A percentile compares a stretch with the other conserved stretches of the same genome.
Conservation (phyloP, 176 grass and related monocot genomes). For the Chrysopogon serrulatus region DNA sequence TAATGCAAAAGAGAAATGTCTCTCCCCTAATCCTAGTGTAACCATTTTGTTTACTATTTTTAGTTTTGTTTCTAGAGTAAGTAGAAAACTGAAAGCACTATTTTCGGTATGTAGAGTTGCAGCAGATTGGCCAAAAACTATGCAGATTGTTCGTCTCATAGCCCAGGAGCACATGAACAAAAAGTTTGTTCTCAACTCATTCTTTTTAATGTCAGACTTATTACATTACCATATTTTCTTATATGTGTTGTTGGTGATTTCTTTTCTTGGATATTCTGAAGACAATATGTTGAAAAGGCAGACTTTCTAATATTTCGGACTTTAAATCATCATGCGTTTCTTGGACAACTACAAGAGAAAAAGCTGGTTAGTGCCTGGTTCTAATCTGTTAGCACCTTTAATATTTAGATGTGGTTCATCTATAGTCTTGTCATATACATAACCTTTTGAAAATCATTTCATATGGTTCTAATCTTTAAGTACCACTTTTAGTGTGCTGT, state of each 20-base stretch:
- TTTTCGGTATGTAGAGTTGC: constrained; percentile 55
- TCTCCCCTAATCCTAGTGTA: background rate
- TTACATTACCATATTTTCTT: background rate
- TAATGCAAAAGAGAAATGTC: background rate
- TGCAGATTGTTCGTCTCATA: constrained; percentile 96
- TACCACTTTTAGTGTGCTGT: constrained; percentile 64
- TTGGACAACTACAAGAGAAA: constrained; percentile 90
- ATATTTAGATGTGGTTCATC: background rate
- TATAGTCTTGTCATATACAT: background rate
- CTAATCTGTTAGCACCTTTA: background rate
- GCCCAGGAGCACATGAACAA: constrained; percentile 95
- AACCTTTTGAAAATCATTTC: background rate
- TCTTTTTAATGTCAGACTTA: background rate
- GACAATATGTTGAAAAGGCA: constrained; percentile 84
- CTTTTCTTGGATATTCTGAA: constrained; percentile 26
- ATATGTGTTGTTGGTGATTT: constrained; percentile 13
- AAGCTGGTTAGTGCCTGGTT: constrained; percentile 62
- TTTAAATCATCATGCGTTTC: constrained; percentile 87
- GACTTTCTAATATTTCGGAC: constrained; percentile 84
- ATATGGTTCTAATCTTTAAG: background rate
- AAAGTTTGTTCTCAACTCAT: constrained; percentile 48
- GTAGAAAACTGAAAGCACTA: constrained; percentile 15
- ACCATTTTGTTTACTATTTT: background rate
- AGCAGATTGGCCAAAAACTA: constrained; percentile 72
- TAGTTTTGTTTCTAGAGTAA: background rate